A percentile compares a stretch with the other conserved stretches of the same genome.
Conservation (phyloP, 305 asterid genomes). For the Stenogyne calaminthoides region DNA sequence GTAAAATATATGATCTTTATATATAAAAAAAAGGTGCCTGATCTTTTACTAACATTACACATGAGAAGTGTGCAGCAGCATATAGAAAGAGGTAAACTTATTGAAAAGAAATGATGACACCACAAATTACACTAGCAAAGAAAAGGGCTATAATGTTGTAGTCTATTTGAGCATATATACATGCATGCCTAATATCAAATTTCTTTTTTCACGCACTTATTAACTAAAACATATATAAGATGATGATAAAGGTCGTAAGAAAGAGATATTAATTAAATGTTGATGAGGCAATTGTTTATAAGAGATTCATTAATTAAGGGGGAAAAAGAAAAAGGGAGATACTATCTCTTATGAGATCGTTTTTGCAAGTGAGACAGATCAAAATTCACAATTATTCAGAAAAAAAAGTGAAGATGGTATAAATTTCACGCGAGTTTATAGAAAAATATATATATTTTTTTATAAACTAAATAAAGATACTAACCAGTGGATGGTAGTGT, state of each 20-base stretch:
- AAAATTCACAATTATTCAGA: not conserved
- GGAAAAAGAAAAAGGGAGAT: too few relatives aligned
- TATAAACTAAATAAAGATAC: not conserved
- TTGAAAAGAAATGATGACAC: conserved; percentile 19
- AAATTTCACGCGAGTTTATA: too few relatives aligned
- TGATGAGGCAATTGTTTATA: too few relatives aligned
- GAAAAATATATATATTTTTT: not conserved
- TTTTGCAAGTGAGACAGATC: not conserved
- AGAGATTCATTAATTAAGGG: too few relatives aligned
- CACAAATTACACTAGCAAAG: not conserved
- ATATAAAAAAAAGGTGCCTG: too few relatives aligned
- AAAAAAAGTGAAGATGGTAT: too few relatives aligned
- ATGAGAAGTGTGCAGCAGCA: not conserved
- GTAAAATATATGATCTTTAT: too few relatives aligned
- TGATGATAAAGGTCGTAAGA: too few relatives aligned
- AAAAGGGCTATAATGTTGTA: not conserved
- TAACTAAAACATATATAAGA: too few relatives aligned
- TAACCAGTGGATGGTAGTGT: conserved; percentile 83
- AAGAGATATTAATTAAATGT: too few relatives aligned
- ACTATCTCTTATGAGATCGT: too few relatives aligned
- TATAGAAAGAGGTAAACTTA: not conserved
- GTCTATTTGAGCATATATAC: too few relatives aligned
- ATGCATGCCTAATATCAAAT: not conserved
- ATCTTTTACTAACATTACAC: not conserved
- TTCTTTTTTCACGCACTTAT: not conserved